A percentile compares a stretch with the other conserved stretches of the same genome.
Conservation (phyloP, 805 yeast genomes). For the Wickerhamiella domercqiae region DNA sequence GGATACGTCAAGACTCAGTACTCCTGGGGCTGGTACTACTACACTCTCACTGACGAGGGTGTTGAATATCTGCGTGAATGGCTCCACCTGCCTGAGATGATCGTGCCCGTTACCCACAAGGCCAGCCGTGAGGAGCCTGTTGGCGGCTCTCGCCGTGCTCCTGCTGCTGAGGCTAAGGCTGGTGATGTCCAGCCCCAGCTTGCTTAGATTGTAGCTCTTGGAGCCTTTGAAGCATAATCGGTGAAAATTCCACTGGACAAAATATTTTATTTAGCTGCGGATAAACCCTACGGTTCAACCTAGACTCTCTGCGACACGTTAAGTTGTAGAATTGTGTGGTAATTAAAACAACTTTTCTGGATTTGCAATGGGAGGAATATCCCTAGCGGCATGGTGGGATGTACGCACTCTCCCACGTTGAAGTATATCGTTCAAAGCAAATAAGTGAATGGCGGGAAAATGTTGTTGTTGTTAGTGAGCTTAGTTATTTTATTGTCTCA, state of each 20-base stretch:
- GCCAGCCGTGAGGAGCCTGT: constrained; percentile 42
- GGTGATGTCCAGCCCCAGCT: constrained; percentile 26
- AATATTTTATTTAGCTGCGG: constrained; percentile 7
- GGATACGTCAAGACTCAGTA: constrained; percentile 99
- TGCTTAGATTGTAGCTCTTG: constrained; percentile 14
- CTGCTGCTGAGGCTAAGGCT: constrained; percentile 20
- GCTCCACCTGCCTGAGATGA: constrained; percentile 96
- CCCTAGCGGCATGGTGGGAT: no score
- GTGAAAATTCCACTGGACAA: no score
- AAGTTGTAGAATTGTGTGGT: no score
- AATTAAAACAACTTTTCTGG: no score
- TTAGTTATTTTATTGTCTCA: no score
- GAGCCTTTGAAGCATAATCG: no score
- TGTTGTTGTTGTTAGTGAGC: no score
- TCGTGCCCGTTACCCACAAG: constrained; percentile 96
- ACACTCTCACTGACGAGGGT: constrained; percentile 99
- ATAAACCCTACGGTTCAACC: neutral
- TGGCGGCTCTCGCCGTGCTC: constrained; percentile 49
- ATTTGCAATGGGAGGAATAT: no score
- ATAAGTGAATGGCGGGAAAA: no score
- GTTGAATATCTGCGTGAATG: constrained; percentile 95
- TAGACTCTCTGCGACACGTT: no score
- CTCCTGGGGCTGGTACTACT: constrained; percentile 99
- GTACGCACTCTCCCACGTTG: no score
- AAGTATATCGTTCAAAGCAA: no score